Evolutionary conservation across 768 basidiomycete species (phyloP).

Genomic region (Tricholoma furcatifolium): DNA sequence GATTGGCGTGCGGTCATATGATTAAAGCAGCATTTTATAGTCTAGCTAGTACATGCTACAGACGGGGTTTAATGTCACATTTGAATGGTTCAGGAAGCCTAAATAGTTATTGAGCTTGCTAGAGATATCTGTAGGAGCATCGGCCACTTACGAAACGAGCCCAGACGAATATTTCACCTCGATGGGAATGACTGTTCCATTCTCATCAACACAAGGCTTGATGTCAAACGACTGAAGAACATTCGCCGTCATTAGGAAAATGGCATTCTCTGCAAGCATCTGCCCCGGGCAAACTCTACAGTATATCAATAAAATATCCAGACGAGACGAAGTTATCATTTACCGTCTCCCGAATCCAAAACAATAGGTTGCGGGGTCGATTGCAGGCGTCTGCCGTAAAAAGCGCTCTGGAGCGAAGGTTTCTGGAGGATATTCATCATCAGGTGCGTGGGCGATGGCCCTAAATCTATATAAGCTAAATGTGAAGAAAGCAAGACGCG

Average conservation of each 20-base stretch:
- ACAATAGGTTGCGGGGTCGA: not conserved
- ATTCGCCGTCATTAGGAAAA: not conserved
- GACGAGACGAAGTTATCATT: not conserved
- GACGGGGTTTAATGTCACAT: too few relatives aligned
- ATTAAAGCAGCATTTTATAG: too few relatives aligned
- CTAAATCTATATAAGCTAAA: too few relatives aligned
- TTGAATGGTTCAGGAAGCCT: too few relatives aligned
- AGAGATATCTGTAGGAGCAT: too few relatives aligned
- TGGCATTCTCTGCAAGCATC: not conserved
- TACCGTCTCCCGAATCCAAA: conserved; percentile 3
- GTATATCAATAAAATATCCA: not conserved
- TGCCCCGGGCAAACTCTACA: not conserved
- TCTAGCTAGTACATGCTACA: too few relatives aligned
- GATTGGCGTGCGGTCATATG: too few relatives aligned
- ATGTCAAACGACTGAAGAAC: not conserved
- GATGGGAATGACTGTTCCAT: not conserved
- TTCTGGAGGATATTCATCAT: not conserved
- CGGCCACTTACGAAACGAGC: not conserved
- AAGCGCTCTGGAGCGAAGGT: conserved; percentile 2
- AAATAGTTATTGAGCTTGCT: too few relatives aligned
- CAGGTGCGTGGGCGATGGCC: too few relatives aligned
- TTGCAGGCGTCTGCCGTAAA: not conserved
- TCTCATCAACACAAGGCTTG: not conserved
- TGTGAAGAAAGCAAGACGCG: too few relatives aligned
- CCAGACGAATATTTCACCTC: not conserved